Base-by-base conservation (phyloP, 176 grass and related monocot genomes). In the Miscanthus lutarioriparius region DNA sequence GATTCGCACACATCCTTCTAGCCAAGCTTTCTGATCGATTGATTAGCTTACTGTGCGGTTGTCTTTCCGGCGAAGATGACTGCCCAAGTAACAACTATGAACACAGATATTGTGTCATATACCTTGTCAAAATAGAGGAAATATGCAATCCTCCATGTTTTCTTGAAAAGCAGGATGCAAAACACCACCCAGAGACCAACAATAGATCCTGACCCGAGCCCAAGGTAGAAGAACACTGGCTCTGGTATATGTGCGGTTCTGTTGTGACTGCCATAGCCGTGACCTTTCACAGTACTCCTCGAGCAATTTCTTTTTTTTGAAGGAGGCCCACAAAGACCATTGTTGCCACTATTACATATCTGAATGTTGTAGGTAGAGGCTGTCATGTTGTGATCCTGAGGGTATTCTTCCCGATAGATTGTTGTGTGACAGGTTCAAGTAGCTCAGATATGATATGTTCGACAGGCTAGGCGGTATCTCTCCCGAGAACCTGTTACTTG, bases 381-480 rank as follows among this genome's bases (percentile, higher is more conserved):
- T 90, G 22, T 86, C 75, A 1, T 87, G 39, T 61, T 90, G 88
- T 1, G 61, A 17, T 35, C 88, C 79, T 19, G 65, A 37, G 14
- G 79, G 88, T 20, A 90, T 83, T 23, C 9, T 79, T 47, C 84
- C 84, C 1, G 77, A 39, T 8, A 85, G 49, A 40, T 85, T 85
- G 58, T 89, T 89, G 15, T 81, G 85, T 7, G 88, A 90, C 4
- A 90, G 27, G 15, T 90, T 79, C 8, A 90, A 68, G 10, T 59
- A 41, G 19, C 61, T 38, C 10, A 90, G 3, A 45, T 5, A 90
- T 68, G 6, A 45, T 8, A 87, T 68, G 14, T 11, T 27, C 12
- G 73, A 73, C 6, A 90, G 6, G 56, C 33, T 35, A 35, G 33
- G 33, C 33, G 3, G 33, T 35, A 35, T 35, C 33, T 35, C 33